These are phyloP conservation scores for Gaillardinia entomophila DNA, from an alignment of 805 yeast species.

Conservation along the genomic window DNA sequence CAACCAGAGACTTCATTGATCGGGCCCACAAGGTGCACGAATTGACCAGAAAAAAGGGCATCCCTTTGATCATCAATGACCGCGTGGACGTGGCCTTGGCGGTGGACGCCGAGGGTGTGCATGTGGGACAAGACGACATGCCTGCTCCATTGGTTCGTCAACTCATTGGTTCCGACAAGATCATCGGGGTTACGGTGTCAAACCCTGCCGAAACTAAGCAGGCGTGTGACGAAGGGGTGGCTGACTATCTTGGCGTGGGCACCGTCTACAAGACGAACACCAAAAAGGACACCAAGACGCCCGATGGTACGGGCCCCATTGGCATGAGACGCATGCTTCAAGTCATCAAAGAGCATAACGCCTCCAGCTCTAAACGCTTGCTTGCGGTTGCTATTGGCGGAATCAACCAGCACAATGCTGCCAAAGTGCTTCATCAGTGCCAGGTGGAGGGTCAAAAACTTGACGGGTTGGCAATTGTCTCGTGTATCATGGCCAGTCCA, in stretches of 20 bases:
- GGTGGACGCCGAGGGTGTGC: constrained; percentile 84
- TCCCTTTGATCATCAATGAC: constrained; percentile 83
- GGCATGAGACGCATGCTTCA: constrained; percentile 55
- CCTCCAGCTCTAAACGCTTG: constrained; percentile 29
- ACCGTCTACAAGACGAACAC: constrained; percentile 72
- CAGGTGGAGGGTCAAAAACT: constrained; percentile 40
- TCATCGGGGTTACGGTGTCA: constrained; percentile 75
- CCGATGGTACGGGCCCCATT: constrained; percentile 51
- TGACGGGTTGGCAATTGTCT: constrained; percentile 88
- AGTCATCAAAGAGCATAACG: constrained; percentile 29
- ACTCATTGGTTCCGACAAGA: constrained; percentile 66
- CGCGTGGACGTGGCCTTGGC: constrained; percentile 87
- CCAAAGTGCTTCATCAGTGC: constrained; percentile 49
- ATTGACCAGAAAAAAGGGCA: constrained; percentile 50
- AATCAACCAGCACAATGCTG: constrained; percentile 56
- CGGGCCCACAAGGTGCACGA: constrained; percentile 57
- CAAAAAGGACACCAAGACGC: constrained; percentile 50
- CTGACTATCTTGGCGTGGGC: constrained; percentile 85
- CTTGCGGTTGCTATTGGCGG: constrained; percentile 81
- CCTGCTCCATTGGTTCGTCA: constrained; percentile 50
- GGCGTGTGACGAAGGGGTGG: constrained; percentile 44
- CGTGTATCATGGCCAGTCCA: constrained; percentile 67
- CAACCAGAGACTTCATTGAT: constrained; percentile 60
- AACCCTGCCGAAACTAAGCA: constrained; percentile 47
- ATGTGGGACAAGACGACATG: constrained; percentile 92